Conservation (phyloP, 2,329 filamentous ascomycete species). For the Fusarium brevicatenulatum region DNA sequence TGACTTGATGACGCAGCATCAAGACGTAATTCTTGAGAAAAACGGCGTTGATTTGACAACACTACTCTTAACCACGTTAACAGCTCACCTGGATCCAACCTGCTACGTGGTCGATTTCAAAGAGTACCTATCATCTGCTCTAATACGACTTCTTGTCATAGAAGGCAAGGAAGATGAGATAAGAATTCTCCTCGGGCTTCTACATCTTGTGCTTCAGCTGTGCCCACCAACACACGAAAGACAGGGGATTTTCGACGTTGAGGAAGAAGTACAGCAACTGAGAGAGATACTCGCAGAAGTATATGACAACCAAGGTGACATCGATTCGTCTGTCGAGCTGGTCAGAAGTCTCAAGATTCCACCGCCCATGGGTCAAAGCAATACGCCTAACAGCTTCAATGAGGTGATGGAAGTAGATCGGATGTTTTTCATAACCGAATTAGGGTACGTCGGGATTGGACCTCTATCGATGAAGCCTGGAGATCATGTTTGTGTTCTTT, state of each 20-base stretch:
- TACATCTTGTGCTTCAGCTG: accelerated
- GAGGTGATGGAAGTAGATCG: accelerated
- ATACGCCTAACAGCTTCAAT: accelerated
- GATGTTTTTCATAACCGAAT: background rate
- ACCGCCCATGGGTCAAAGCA: accelerated
- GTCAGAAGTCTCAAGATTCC: accelerated
- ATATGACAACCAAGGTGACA: background rate
- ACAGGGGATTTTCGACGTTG: accelerated
- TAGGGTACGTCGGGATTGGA: accelerated
- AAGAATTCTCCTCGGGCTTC: background rate
- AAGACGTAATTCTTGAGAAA: background rate
- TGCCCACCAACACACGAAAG: background rate
- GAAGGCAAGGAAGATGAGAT: accelerated
- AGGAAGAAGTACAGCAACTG: background rate
- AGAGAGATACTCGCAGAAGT: accelerated
- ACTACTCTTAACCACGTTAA: background rate
- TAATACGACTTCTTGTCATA: accelerated
- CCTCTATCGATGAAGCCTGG: accelerated
- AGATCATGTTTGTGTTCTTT: background rate
- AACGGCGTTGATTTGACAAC: background rate
- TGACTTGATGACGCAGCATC: background rate
- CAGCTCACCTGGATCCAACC: accelerated
- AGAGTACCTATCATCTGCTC: background rate
- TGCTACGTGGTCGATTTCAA: accelerated
- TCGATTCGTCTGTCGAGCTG: background rate